Conservation (phyloP, 1,139 yeast species). For the Entelexis paramagnoliae region DNA sequence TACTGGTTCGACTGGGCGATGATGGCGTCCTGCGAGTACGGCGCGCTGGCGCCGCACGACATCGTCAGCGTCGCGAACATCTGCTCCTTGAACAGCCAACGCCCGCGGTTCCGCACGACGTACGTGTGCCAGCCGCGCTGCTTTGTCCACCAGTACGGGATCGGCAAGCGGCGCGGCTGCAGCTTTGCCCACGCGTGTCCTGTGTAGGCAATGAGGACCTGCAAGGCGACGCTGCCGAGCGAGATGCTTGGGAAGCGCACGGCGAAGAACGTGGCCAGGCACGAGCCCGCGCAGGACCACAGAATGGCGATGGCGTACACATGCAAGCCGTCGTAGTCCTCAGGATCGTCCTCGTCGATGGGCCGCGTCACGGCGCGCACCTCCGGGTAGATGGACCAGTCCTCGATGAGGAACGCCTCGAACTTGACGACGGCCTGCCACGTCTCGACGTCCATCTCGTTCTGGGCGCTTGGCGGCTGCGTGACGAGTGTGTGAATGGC, state of each 20-base stretch:
- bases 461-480: not conserved
- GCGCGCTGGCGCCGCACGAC: constrained; percentile 24
- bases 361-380: constrained; percentile 51
- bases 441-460: not conserved
- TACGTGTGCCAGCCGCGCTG: not conserved
- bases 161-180: constrained; percentile 4
- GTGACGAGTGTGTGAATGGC: not conserved
- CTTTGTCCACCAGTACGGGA: constrained; percentile 30
- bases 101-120: constrained; percentile 30
- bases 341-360: constrained; percentile 36
- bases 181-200: constrained; percentile 34
- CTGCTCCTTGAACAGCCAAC: constrained; percentile 55
- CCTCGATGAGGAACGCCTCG: constrained; percentile 42
- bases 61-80: constrained; percentile 31
- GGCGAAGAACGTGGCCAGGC: constrained; percentile 48
- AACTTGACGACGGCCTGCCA: constrained; percentile 29
- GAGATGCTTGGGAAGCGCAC: constrained; percentile 47
- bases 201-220: constrained; percentile 48
- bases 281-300: constrained; percentile 49
- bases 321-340: constrained; percentile 47
- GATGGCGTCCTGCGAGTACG: constrained; percentile 29
- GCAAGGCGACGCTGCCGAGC: constrained; percentile 42
- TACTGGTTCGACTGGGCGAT: constrained; percentile 27
- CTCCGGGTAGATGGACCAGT: constrained; percentile 54
- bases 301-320: constrained; percentile 46